These are phyloP conservation scores for Camelina hispida DNA, from an alignment of 345 rosid genomes.

Conservation along the genomic window DNA sequence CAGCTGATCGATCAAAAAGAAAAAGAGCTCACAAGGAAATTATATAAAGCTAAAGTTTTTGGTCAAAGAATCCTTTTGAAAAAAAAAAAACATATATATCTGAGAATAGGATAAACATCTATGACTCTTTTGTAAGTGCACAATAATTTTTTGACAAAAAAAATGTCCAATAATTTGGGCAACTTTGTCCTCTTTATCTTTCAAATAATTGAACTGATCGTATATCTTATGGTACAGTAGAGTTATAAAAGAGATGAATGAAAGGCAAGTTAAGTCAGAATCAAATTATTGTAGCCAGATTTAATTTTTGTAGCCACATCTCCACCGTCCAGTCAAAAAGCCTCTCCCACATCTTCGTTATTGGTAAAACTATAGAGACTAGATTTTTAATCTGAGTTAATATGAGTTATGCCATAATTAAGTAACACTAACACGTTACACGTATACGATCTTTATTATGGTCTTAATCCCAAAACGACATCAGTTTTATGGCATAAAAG, in stretches of 20 bases:
- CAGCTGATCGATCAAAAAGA: slow-evolving; percentile 16
- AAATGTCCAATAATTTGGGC: slow-evolving; percentile 32
- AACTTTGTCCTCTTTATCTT: slow-evolving; percentile 31
- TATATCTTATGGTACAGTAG: neutral
- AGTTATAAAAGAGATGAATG: too few species aligned
- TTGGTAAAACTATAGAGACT: neutral
- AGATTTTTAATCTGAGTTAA: too few species aligned
- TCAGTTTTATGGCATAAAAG: neutral
- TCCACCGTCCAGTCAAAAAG: too few species aligned
- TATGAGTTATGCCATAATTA: too few species aligned
- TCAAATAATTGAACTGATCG: slow-evolving; percentile 20
- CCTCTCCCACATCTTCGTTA: neutral
- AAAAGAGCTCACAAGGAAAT: slow-evolving; percentile 3
- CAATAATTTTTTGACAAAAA: slow-evolving; percentile 21
- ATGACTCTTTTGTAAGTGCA: slow-evolving; percentile 23
- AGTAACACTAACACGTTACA: neutral
- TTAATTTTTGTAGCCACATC: too few species aligned
- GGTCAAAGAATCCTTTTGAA: slow-evolving; percentile 27
- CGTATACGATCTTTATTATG: neutral
- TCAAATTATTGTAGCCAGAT: too few species aligned
- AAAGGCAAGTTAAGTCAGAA: too few species aligned
- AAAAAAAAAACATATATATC: slow-evolving; percentile 1
- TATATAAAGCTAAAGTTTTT: neutral
- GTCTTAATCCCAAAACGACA: neutral
- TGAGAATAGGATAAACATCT: slow-evolving; percentile 23